Conservation (phyloP, 805 yeast species). For the Vanderwaltozyma verrucispora region DNA sequence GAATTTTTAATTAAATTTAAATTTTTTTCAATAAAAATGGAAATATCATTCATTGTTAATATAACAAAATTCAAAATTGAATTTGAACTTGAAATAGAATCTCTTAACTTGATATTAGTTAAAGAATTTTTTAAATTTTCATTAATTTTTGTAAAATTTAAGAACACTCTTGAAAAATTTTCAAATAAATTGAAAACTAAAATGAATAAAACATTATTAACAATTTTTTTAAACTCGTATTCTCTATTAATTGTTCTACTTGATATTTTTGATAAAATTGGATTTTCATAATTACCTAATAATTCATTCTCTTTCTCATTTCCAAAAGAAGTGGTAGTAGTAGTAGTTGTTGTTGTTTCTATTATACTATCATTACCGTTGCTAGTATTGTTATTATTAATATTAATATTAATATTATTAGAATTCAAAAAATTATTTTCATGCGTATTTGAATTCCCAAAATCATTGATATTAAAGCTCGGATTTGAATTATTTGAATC, state of each 20-base stretch:
- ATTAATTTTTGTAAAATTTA: constrained; percentile 12
- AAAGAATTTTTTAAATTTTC: background rate
- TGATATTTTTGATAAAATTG: constrained; percentile 22
- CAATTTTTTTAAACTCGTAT: constrained; percentile 27
- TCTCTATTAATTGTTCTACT: constrained; percentile 34
- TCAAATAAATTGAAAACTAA: constrained; percentile 22
- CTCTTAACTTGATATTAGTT: no score
- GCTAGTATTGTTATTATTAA: background rate
- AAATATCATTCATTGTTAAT: background rate
- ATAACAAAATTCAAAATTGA: no score
- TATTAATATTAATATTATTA: background rate
- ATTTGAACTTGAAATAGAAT: no score
- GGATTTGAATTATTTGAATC: background rate
- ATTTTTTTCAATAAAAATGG: no score
- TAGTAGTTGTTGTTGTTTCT: background rate
- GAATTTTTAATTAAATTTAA: no score
- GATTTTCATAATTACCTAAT: constrained; percentile 25
- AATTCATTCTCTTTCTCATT: no score
- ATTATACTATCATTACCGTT: background rate
- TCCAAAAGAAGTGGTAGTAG: background rate
- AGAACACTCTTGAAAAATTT: constrained; percentile 13
- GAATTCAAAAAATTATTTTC: background rate
- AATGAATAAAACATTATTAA: constrained; percentile 27
- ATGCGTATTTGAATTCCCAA: background rate
- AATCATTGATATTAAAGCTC: background rate